Base-by-base conservation (phyloP, 2,329 filamentous ascomycete species). In the Colletotrichum tropicicola region DNA sequence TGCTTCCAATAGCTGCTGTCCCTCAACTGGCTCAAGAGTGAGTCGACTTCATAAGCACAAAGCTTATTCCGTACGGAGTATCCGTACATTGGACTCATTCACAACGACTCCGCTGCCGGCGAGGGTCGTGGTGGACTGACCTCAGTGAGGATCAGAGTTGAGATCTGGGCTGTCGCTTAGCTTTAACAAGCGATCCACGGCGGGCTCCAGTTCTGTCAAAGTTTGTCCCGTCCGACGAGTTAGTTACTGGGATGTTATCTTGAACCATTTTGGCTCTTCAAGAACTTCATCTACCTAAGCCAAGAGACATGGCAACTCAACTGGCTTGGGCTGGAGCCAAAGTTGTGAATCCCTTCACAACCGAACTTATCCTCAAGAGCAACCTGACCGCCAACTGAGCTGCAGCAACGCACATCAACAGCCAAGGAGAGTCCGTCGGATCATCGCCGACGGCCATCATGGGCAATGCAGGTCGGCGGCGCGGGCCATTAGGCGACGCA, bases 381-480 rank as follows among this genome's bases (percentile, higher is more conserved):
- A 6, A 19, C 39, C n/a, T 10, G 19, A 21, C 39, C n/a, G 19
- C 17, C 17, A 9, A 5, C 13, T 4, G 19, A 23, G 15, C 39
- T 19, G 39, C n/a, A 43, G n/a, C n/a, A 43, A 43, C 17, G 39
- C 39, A 43, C 17, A 13, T 41, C 37, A 45, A 17, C 6, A 45
- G 5, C 32, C 60, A 28, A 49, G 27, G 25, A 2, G 21, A n/a
- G n/a, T n/a, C 25, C 32, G 49, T 54, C 61, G 56, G 56, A 65
- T 65, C 49, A 60, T 49, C 56, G 28, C 48, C 56, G 56, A 60
- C 61, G 30, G 25, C n/a, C 61, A 65, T 60, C 56, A 53, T 32
- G 23, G 48, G 30, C 61, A 44, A 60, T 65, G 61, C 61, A 65
- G 56, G 61, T 54, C 48, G 13, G 48, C 61, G 56, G 56, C 61